Evolutionary conservation across 495 filamentous ascomycete genomes (phyloP).

Genomic region (Aspergillus affinis): DNA sequence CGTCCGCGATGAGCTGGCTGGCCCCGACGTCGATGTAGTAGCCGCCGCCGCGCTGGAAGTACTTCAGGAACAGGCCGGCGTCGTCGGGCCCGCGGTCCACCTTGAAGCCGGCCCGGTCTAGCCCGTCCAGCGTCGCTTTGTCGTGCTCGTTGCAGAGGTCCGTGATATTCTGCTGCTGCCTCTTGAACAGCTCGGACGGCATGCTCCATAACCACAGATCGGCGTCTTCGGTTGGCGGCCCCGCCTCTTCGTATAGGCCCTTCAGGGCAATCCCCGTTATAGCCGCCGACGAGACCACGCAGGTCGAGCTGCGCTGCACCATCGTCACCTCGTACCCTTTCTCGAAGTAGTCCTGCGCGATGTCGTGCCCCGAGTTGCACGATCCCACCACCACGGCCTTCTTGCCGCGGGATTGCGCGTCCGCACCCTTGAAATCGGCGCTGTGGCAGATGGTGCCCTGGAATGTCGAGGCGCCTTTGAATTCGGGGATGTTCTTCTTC

Average conservation of each 20-base stretch:
- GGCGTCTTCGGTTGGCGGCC: constrained; percentile 55
- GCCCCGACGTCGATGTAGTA: constrained; percentile 80
- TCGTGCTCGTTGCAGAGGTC: constrained; percentile 41
- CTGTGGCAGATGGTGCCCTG: constrained; percentile 59
- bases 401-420: constrained; percentile 49
- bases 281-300: constrained; percentile 60
- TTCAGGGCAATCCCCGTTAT: constrained; percentile 54
- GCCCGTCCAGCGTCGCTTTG: constrained; percentile 56
- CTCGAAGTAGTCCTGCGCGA: constrained; percentile 78
- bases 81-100: constrained; percentile 66
- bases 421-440: constrained; percentile 63
- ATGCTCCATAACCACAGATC: constrained; percentile 59
- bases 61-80: constrained; percentile 70
- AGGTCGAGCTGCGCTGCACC: constrained; percentile 74
- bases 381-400: constrained; percentile 75
- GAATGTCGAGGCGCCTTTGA: constrained; percentile 64
- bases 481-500: constrained; percentile 60
- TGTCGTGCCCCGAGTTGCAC: constrained; percentile 82
- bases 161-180: constrained; percentile 54
- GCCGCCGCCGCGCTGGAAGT: constrained; percentile 71
- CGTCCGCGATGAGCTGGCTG: constrained; percentile 68
- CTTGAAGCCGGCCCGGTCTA: constrained; percentile 66
- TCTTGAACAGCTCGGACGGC: constrained; percentile 58
- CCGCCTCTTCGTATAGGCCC: constrained; percentile 62
- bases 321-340: constrained; percentile 84